phyloP scores from a whole-genome alignment of 108 stramenopile species.

The Nitzschia putrida region DNA sequence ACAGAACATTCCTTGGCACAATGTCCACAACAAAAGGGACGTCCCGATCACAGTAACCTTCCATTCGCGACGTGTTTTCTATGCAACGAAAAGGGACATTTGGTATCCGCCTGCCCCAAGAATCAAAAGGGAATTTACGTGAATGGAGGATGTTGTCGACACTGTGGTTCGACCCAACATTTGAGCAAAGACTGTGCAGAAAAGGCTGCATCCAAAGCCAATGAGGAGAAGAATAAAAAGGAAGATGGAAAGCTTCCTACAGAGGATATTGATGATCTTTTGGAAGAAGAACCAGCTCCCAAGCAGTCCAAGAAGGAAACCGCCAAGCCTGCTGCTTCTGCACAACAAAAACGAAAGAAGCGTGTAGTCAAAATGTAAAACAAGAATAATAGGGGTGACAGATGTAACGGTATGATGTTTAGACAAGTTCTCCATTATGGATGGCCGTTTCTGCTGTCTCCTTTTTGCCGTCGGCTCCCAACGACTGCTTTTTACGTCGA shows the following conservation, averaged over 20 bases:
- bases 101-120: slow-evolving; percentile 59
- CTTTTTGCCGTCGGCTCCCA: background rate
- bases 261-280: background rate
- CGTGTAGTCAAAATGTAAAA: background rate
- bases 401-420: background rate
- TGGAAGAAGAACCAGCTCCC: background rate
- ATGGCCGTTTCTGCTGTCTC: background rate
- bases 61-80: slow-evolving; percentile 82
- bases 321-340: background rate
- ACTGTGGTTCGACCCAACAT: slow-evolving; percentile 69
- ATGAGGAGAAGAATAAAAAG: background rate
- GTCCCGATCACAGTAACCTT: slow-evolving; percentile 44
- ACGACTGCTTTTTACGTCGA: background rate
- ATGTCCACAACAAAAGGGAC: slow-evolving; percentile 53
- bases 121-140: slow-evolving; percentile 73
- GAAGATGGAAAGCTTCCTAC: background rate
- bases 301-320: background rate
- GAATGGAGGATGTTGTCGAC: slow-evolving; percentile 70
- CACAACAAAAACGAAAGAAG: background rate
- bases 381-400: too few species aligned
- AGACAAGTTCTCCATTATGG: background rate
- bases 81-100: slow-evolving; percentile 72
- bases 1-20: slow-evolving; percentile 64
- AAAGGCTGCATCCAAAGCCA: background rate
- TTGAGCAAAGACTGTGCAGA: slow-evolving; percentile 7